Evolutionary conservation across 306 rosid genomes (phyloP), one percentile per base, ranked within the genome.

Genomic region (Alnus glutinosa): DNA sequence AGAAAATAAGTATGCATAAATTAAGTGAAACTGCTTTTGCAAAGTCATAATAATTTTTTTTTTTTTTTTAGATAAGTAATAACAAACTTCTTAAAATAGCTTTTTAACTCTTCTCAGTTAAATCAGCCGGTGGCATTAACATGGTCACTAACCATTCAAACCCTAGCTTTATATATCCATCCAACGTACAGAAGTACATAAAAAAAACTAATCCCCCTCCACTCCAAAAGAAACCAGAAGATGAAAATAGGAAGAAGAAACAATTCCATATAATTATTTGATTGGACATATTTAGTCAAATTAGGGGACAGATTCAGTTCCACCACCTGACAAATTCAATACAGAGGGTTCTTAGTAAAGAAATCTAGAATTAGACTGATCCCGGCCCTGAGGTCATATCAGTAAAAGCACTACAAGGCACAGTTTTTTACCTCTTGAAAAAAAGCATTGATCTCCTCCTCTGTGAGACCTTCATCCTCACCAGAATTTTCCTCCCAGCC

Each of bases 401-500:
- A 13, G 63, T 46, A 61, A 47, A 48, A 61, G 37, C 23, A 7
- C 2, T 11, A 48, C 46, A 48, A 55, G 16, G 73, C 28, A 54
- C 44, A 70, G 8, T 77, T 51, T 72, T 85, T 83, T 78, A 96
- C 99, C 92, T 87, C 88, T 81, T 86, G 91, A 83, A 81, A 88
- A 75, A 96, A 96, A 32, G 92, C 75, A 87, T 78, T 89, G 74
- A 96, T 96, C 90, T 96, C 99, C 86, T 96, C 99, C 75, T 96
- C 98, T 2, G 99, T 96, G 34, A 93, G 97, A 54, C 97, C 99
- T 52, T 78, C 99, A 78, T 95, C 97, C 86, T 94, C 98, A 70
- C 91, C 97, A 77, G 88, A 85, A 86, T 83, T 87, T 83, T 96
- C 99, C 61, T 89, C 98, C 99, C 99, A 96, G 72, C 99, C 99